These are phyloP conservation scores for Usnea hakonensis DNA, from an alignment of 495 filamentous ascomycete genomes.

Conservation along the genomic window DNA sequence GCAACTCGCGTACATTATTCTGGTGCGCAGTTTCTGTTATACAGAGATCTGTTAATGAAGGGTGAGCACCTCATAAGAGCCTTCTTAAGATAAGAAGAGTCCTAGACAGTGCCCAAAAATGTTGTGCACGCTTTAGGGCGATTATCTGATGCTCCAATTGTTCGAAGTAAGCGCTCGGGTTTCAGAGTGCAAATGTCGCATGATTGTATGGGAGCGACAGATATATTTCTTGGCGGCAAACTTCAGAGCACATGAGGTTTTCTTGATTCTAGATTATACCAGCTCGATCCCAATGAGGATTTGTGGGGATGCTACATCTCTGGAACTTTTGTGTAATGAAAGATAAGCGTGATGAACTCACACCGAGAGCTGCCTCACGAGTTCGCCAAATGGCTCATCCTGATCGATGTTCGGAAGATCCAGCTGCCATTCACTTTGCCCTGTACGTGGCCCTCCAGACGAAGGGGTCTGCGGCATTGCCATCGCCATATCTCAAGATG, in stretches of 20 bases:
- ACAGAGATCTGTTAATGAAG: neutral
- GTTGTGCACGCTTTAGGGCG: neutral
- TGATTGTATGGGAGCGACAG: neutral
- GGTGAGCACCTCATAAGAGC: neutral
- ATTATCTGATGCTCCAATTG: neutral
- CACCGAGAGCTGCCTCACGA: slow-evolving; percentile 64
- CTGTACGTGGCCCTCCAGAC: neutral
- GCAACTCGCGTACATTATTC: neutral
- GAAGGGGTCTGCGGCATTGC: slow-evolving; percentile 7
- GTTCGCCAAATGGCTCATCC: slow-evolving; percentile 54
- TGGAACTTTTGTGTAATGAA: neutral
- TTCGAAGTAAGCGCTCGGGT: neutral
- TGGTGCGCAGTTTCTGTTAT: too few species aligned
- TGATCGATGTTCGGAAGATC: slow-evolving; percentile 51
- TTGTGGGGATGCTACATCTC: too few species aligned
- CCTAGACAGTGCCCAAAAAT: neutral
- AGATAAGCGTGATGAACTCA: slow-evolving; percentile 29
- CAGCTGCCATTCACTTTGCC: neutral
- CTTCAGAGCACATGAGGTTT: neutral
- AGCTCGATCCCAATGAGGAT: neutral
- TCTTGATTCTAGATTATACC: too few species aligned
- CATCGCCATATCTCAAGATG: neutral
- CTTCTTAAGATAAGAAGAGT: neutral
- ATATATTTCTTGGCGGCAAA: neutral
- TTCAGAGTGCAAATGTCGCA: neutral